Base-by-base conservation (phyloP, 768 basidiomycete species). In the Lactifluus subvellereus region DNA sequence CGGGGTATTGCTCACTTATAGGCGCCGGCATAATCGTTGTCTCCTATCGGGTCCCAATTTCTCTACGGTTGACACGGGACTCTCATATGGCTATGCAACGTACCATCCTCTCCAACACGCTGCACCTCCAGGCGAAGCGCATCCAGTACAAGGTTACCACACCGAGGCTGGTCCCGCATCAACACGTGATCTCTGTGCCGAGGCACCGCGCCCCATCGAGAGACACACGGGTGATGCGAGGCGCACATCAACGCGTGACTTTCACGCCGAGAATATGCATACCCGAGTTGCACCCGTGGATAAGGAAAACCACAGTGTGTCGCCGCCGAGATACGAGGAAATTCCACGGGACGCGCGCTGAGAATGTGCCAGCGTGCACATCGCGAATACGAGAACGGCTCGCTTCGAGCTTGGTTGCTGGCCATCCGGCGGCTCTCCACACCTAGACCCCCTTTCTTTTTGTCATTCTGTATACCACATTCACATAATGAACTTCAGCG, bases 41-140 rank as follows among this genome's bases (percentile, higher is more conserved):
- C 14, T 30, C 7, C 22, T 14, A 32, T 10, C 30, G 0, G 35
- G 27, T 10, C 2, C 52, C 22, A 20, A 13, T 30, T 16, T 27
- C 48, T 60, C 58, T 10, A 35, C 52, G 20, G 16, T 32, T 48
- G 38, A 56, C 18, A 51, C n/a, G 18, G 54, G 54, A 32, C 16
- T 22, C 27, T 47, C 61, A 33, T 47, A 38, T 43, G 43, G 38
- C n/a, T 11, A 40, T 30, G 10, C 48, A 13, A 7, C 50, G 33
- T 67, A 67, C 45, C 55, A 35, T 38, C 48, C 59, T 27, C 56
- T 65, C 10, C 47, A 59, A 20, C 50, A 59, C 11, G 38, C 52
- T 20, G 62, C 66, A 18, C 57, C 61, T n/a, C 33, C 56, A 6
- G 64, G 59, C 10, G 64, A 67, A 45, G 13, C 6, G 27, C 33